Conservation (phyloP, 352 stramenopile species). For the Globisporangium irregulare region DNA sequence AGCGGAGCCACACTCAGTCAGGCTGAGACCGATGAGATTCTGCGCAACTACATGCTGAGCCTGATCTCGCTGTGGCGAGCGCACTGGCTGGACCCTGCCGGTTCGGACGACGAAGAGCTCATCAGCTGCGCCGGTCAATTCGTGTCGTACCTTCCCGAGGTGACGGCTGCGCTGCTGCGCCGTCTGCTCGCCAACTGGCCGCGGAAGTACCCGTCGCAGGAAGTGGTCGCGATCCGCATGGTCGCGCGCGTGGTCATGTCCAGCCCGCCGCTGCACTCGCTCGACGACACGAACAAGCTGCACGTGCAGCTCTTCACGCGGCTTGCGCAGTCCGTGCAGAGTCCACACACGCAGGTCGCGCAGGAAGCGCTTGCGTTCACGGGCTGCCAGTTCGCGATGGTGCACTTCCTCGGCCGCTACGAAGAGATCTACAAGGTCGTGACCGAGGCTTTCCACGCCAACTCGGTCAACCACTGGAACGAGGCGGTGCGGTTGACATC, state of each 20-base stretch:
- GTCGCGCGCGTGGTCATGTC: constrained; percentile 84
- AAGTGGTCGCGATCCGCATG: constrained; percentile 80
- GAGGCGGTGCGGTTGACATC: constrained; percentile 60
- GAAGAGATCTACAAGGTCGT: constrained; percentile 60
- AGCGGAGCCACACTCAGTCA: constrained; percentile 24
- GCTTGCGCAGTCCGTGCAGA: constrained; percentile 56
- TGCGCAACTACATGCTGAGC: constrained; percentile 69
- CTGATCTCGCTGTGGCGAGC: constrained; percentile 66
- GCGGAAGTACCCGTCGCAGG: constrained; percentile 54
- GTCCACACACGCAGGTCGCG: constrained; percentile 63
- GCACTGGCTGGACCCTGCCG: constrained; percentile 71
- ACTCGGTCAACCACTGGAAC: constrained; percentile 71
- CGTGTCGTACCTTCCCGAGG: constrained; percentile 75
- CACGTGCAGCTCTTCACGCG: constrained; percentile 52
- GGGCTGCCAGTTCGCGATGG: constrained; percentile 74
- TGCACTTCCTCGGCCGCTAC: constrained; percentile 71
- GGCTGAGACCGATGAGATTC: constrained; percentile 42
- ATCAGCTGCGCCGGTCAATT: constrained; percentile 81
- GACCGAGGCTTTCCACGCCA: constrained; percentile 60
- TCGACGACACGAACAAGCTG: constrained; percentile 33
- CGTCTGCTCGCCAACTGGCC: constrained; percentile 66
- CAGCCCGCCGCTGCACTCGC: constrained; percentile 52
- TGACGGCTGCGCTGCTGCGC: constrained; percentile 46
- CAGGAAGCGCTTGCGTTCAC: constrained; percentile 83
- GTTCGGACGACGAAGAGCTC: constrained; percentile 82